phyloP scores from a whole-genome alignment of 345 rosid genomes.

The Iberis pinnata region DNA sequence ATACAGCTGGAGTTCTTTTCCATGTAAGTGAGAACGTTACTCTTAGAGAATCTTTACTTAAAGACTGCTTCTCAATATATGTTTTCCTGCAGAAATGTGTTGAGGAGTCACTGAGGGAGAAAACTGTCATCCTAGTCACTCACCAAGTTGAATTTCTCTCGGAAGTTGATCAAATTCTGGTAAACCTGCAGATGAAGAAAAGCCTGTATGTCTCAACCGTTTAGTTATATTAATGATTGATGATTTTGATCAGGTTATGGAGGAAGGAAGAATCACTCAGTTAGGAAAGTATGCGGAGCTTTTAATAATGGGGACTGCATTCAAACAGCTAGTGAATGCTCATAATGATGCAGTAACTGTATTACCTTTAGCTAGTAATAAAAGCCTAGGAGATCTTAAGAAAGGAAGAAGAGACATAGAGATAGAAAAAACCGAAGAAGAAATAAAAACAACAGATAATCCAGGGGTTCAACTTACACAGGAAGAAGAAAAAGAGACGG shows the following conservation, averaged over 20 bases:
- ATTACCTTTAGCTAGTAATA: slow-evolving; percentile 31
- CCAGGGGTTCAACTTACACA: slow-evolving; percentile 51
- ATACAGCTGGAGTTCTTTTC: slow-evolving; percentile 61
- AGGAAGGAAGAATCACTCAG: slow-evolving; percentile 48
- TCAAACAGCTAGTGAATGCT: slow-evolving; percentile 68
- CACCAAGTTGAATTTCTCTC: slow-evolving; percentile 86
- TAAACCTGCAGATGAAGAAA: no score
- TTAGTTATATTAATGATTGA: no score
- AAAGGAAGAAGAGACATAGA: neutral
- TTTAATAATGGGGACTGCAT: slow-evolving; percentile 46
- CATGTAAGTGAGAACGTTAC: slow-evolving; percentile 39
- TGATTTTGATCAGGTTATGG: no score
- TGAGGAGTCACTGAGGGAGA: slow-evolving; percentile 42
- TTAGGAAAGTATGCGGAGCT: slow-evolving; percentile 60
- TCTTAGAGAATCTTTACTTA: slow-evolving; percentile 1
- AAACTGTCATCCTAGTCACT: slow-evolving; percentile 70
- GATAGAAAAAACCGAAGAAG: slow-evolving; percentile 25
- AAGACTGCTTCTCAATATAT: neutral
- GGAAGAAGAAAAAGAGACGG: slow-evolving; percentile 56
- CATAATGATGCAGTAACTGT: slow-evolving; percentile 50
- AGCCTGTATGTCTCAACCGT: no score
- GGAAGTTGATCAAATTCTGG: slow-evolving; percentile 51
- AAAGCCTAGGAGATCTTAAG: slow-evolving; percentile 19
- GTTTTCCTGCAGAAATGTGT: slow-evolving; percentile 62
- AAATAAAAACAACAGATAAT: slow-evolving; percentile 23